phyloP scores from a whole-genome alignment of 345 rosid species.

The Brassica cretica region DNA sequence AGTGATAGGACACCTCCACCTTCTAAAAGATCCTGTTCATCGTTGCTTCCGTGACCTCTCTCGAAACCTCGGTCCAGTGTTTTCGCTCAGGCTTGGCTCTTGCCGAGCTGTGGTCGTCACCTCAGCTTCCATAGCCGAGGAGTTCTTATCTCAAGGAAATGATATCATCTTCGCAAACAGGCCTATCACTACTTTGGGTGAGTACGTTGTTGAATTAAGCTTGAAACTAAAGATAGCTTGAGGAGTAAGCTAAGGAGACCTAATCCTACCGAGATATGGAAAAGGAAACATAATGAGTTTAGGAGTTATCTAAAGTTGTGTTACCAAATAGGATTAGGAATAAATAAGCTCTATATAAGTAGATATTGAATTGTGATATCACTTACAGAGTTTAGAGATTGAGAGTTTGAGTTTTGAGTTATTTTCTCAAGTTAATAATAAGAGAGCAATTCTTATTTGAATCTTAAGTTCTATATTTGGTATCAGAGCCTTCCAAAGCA shows the following conservation, averaged over 20 bases:
- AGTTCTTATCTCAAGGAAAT: conserved; percentile 44
- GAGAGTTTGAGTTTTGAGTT: not conserved
- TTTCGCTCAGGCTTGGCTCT: conserved; percentile 45
- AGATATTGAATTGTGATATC: not conserved
- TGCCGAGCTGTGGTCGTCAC: conserved; percentile 41
- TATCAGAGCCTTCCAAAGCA: not conserved
- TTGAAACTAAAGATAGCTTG: not conserved
- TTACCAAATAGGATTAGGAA: not conserved
- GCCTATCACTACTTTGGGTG: conserved; percentile 14
- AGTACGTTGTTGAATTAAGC: conserved; percentile 10
- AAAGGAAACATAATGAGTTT: not conserved
- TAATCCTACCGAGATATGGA: not conserved
- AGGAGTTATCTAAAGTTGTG: not conserved
- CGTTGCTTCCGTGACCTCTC: too few relatives aligned
- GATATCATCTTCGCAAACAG: conserved; percentile 53
- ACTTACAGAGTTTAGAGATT: not conserved
- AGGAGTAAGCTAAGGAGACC: not conserved
- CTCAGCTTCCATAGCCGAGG: conserved; percentile 35
- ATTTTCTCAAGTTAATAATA: not conserved
- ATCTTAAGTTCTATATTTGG: not conserved
- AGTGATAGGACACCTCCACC: conserved; percentile 34
- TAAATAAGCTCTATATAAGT: too few relatives aligned
- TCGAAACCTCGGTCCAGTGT: conserved; percentile 41
- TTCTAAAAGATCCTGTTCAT: too few relatives aligned
- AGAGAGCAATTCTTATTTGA: not conserved